Conservation (phyloP, 2,329 filamentous ascomycete genomes). For the Paradendryphiella salina region DNA sequence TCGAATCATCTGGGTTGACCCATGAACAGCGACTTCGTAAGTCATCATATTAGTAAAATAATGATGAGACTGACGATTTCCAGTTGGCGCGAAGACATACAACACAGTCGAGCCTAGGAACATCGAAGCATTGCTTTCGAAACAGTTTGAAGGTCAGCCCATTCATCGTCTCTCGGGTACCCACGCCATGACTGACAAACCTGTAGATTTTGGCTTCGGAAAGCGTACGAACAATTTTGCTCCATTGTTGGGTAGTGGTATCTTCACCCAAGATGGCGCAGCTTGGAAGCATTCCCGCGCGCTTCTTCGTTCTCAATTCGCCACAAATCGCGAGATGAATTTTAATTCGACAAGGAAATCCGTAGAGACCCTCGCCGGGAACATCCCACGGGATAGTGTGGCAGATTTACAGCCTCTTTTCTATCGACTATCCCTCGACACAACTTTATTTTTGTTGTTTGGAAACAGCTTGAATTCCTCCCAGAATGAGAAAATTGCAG, state of each 20-base stretch:
- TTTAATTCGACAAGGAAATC: not conserved
- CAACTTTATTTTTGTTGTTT: constrained; percentile 42
- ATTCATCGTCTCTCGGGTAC: not conserved
- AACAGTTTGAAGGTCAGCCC: not conserved
- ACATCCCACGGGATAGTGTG: not conserved
- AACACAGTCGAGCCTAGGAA: constrained; percentile 1
- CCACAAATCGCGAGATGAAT: constrained; percentile 34
- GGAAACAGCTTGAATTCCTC: constrained; percentile 35
- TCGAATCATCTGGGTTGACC: not conserved
- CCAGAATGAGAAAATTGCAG: constrained; percentile 8
- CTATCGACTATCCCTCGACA: constrained; percentile 45
- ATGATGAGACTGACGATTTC: not conserved
- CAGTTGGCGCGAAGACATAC: not conserved
- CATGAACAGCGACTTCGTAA: not conserved
- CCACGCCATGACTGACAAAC: not conserved
- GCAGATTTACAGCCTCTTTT: constrained; percentile 46
- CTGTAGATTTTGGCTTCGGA: constrained; percentile 12
- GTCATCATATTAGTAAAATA: not conserved
- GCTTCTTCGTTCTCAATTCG: constrained; percentile 43
- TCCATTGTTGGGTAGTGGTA: constrained; percentile 15
- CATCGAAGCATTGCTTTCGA: not conserved
- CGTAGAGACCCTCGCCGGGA: not conserved
- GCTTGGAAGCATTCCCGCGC: constrained; percentile 36
- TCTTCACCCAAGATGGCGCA: constrained; percentile 27
- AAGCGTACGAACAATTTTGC: constrained; percentile 1